Percentiles rank a stretch among this genome's conserved stretches.
Conservation (phyloP, 495 filamentous ascomycete species). For the Xylaria sp. region DNA sequence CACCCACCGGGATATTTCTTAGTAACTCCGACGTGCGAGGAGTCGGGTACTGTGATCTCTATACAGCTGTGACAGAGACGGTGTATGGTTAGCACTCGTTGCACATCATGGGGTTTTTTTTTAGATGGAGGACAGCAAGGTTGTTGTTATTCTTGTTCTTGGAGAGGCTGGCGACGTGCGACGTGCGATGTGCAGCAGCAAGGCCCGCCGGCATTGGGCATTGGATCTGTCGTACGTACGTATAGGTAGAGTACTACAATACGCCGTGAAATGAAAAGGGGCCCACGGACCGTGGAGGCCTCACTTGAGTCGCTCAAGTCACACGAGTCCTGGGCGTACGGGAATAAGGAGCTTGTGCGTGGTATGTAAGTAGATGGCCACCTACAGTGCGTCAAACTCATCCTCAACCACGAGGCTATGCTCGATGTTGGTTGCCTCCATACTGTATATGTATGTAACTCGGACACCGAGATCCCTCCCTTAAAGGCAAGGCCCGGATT, state of each 20-base stretch:
- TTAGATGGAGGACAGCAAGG: no score
- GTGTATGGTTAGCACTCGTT: conserved; percentile 16
- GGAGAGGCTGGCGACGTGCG: neutral
- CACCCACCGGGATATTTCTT: conserved; percentile 54
- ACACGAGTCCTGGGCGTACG: neutral
- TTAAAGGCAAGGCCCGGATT: neutral
- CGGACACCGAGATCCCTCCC: neutral
- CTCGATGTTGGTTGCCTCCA: conserved; percentile 44
- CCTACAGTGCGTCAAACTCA: conserved; percentile 58
- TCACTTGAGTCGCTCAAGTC: conserved; percentile 4
- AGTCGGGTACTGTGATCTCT: conserved; percentile 37
- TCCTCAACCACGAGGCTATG: conserved; percentile 51
- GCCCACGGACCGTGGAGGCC: conserved; percentile 1
- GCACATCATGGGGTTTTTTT: no score
- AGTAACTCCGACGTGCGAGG: conserved; percentile 24
- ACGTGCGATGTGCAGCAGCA: conserved; percentile 7
- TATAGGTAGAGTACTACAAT: no score
- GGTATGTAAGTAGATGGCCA: conserved; percentile 12
- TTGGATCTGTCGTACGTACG: neutral
- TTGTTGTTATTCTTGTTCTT: no score
- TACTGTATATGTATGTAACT: conserved; percentile 19
- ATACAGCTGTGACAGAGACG: conserved; percentile 35
- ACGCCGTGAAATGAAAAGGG: no score
- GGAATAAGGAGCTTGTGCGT: neutral
- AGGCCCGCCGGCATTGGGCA: neutral